Evolutionary conservation across 176 grass and related monocot genomes (phyloP).

Genomic region (Bromus sterilis): DNA sequence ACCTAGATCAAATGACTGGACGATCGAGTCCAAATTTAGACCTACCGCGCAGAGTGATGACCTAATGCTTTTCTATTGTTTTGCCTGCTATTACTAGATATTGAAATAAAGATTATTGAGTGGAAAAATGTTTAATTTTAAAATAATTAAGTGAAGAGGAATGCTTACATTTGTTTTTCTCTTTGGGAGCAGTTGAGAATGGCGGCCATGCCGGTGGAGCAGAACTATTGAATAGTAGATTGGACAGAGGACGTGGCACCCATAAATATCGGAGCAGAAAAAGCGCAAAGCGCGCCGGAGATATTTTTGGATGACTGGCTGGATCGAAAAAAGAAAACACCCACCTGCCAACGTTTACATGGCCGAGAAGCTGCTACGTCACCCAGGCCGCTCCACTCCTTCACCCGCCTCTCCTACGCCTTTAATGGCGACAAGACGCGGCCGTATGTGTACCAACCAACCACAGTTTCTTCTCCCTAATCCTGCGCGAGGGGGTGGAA

Average conservation of each 20-base stretch:
- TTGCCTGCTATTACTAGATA: too few species aligned
- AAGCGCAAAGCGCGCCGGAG: neutral
- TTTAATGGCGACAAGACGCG: conserved; percentile 26
- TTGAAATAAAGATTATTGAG: too few species aligned
- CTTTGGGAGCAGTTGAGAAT: too few species aligned
- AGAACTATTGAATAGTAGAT: neutral
- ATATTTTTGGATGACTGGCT: conserved; percentile 15
- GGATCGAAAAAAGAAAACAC: neutral
- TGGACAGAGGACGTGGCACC: neutral
- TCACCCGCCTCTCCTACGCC: neutral
- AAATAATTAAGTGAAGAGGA: too few species aligned
- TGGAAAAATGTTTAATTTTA: too few species aligned
- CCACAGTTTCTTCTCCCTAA: neutral
- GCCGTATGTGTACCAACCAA: neutral
- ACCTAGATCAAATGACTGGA: too few species aligned
- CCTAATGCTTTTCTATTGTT: too few species aligned
- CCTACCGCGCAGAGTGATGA: too few species aligned
- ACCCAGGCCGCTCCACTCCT: neutral
- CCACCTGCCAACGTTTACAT: neutral
- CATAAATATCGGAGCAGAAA: neutral
- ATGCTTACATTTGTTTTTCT: too few species aligned
- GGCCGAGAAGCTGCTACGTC: conserved; percentile 25
- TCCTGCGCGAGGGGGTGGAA: neutral
- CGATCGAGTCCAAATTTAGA: too few species aligned
- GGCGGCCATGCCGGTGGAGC: too few species aligned